Percentiles rank a stretch among this genome's conserved stretches.
Evolutionary conservation across 2,329 filamentous ascomycete genomes (phyloP).

Genomic region (Talaromyces sp.): DNA sequence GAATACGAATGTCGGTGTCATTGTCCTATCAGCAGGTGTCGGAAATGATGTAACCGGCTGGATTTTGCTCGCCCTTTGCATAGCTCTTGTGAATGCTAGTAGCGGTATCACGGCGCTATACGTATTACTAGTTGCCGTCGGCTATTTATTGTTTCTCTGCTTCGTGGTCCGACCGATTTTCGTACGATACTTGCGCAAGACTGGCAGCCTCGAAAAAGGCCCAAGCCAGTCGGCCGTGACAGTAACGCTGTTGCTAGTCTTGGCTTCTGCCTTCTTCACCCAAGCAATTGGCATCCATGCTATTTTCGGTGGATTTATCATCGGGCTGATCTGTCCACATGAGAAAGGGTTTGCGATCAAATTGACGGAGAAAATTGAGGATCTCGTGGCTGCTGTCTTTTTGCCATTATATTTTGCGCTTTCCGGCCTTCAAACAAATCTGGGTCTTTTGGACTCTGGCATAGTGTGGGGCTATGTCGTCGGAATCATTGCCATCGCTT

Average conservation of each 20-base stretch:
- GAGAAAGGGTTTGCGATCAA: constrained; percentile 88
- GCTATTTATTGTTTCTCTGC: constrained; percentile 71
- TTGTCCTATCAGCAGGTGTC: constrained; percentile 84
- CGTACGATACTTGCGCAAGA: constrained; percentile 68
- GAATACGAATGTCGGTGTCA: constrained; percentile 76
- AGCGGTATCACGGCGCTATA: constrained; percentile 79
- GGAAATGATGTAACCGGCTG: constrained; percentile 90
- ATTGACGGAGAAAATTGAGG: constrained; percentile 89
- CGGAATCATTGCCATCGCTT: constrained; percentile 76
- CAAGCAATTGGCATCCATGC: constrained; percentile 88
- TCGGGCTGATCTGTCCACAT: constrained; percentile 85
- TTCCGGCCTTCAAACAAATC: constrained; percentile 81
- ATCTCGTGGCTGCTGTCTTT: constrained; percentile 79
- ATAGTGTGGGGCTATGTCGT: constrained; percentile 88
- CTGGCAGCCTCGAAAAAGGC: constrained; percentile 78
- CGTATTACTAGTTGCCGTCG: constrained; percentile 72
- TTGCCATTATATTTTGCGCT: constrained; percentile 90
- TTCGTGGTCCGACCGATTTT: constrained; percentile 71
- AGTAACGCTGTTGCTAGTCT: constrained; percentile 73
- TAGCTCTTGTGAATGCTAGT: constrained; percentile 85
- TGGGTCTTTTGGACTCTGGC: constrained; percentile 77
- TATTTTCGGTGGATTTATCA: constrained; percentile 89
- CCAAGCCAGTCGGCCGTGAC: constrained; percentile 82
- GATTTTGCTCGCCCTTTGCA: constrained; percentile 88
- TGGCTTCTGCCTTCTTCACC: constrained; percentile 82